Conservation (phyloP, 495 filamentous ascomycete genomes). For the Hypoxylon perforatum region DNA sequence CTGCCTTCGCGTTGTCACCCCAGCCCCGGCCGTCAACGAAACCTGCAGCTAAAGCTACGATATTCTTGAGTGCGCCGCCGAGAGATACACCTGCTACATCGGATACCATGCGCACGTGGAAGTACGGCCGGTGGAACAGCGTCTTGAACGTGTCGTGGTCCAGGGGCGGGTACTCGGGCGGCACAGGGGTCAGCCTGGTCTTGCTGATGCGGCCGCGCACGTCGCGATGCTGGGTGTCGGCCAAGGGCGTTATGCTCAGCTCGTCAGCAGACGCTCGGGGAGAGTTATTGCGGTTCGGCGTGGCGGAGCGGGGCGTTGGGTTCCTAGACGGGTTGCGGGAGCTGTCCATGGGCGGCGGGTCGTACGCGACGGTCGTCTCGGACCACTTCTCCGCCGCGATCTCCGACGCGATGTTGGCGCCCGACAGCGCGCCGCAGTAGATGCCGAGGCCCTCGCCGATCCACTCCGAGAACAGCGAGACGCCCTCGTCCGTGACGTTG, state of each 20-base stretch:
- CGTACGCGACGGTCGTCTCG: conserved; percentile 96
- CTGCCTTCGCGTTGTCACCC: conserved; percentile 98
- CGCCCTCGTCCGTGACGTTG: conserved; percentile 82
- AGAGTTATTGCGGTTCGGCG: conserved; percentile 51
- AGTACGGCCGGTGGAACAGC: conserved; percentile 97
- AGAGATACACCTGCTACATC: conserved; percentile 97
- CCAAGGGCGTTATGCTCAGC: conserved; percentile 62
- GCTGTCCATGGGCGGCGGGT: conserved; percentile 84
- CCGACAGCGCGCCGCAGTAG: conserved; percentile 95
- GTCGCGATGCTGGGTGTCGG: conserved; percentile 67
- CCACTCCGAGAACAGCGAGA: conserved; percentile 91
- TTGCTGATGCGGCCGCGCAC: conserved; percentile 69
- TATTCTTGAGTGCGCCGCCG: conserved; percentile 95
- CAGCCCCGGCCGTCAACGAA: conserved; percentile 96
- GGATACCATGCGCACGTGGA: conserved; percentile 90
- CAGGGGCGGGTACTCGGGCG: conserved; percentile 81
- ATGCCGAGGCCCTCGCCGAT: conserved; percentile 91
- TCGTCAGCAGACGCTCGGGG: conserved; percentile 62
- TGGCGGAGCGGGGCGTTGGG: conserved; percentile 70
- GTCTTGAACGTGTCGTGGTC: conserved; percentile 81
- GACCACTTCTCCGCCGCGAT: conserved; percentile 95
- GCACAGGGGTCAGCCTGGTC: conserved; percentile 76
- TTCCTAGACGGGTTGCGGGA: conserved; percentile 75
- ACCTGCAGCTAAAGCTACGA: conserved; percentile 92
- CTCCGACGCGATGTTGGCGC: conserved; percentile 96